phyloP scores from a whole-genome alignment of 495 filamentous ascomycete species.

The Niebla homalea region DNA sequence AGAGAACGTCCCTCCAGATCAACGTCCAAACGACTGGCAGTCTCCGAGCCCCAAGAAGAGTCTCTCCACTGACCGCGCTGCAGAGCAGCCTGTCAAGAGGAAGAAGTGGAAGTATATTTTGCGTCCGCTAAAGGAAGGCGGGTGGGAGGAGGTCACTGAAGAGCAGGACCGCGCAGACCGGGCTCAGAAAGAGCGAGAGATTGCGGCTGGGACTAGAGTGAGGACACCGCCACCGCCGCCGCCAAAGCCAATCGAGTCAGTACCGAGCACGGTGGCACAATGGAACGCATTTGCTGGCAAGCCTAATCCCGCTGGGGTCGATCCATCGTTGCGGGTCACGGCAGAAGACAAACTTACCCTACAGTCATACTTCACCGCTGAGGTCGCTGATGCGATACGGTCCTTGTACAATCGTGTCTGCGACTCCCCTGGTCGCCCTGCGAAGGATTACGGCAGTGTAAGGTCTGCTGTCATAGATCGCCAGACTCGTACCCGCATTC shows the following conservation, averaged over 20 bases:
- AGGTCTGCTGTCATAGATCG: constrained; percentile 39
- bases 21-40: no score
- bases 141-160: constrained; percentile 1
- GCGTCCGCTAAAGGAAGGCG: neutral
- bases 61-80: no score
- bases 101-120: neutral
- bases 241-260: no score
- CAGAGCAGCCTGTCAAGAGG: no score
- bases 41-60: no score
- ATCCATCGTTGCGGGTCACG: constrained; percentile 18
- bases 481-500: constrained; percentile 47
- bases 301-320: no score
- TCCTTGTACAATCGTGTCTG: constrained; percentile 33
- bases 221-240: no score
- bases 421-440: constrained; percentile 26
- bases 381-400: constrained; percentile 28
- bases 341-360: constrained; percentile 35
- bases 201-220: neutral
- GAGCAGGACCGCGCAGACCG: neutral
- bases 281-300: neutral
- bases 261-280: neutral
- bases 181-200: constrained; percentile 1
- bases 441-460: constrained; percentile 31
- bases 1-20: no score
- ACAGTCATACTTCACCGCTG: constrained; percentile 30